These are phyloP conservation scores for Vitis cinerea DNA, from an alignment of 164 flowering plant genomes.

Conservation along the genomic window DNA sequence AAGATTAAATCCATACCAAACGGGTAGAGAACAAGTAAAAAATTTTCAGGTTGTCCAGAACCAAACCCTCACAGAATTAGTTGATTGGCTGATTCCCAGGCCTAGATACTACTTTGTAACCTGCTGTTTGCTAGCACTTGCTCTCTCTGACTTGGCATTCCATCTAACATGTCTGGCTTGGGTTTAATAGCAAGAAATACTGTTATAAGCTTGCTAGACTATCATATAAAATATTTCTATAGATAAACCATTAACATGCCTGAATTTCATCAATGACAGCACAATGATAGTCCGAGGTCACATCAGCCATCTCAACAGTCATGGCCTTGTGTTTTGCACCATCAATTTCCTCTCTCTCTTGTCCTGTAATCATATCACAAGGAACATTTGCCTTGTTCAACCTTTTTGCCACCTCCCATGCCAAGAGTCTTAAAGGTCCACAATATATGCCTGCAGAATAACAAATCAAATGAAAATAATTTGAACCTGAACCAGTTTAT, in stretches of 20 bases:
- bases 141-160: no score
- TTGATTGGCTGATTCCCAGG: no score
- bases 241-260: slow-evolving; percentile 33
- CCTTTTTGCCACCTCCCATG: slow-evolving; percentile 92
- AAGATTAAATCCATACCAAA: no score
- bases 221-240: no score
- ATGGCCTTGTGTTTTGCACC: slow-evolving; percentile 89
- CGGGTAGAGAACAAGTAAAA: no score
- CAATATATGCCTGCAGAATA: slow-evolving; percentile 73
- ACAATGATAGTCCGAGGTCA: slow-evolving; percentile 59
- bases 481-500: background rate
- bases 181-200: no score
- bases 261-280: slow-evolving; percentile 98
- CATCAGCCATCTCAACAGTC: slow-evolving; percentile 98
- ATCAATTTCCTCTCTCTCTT: slow-evolving; percentile 78
- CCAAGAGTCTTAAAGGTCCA: slow-evolving; percentile 90
- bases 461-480: background rate
- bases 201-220: no score
- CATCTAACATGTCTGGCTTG: no score
- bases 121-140: no score
- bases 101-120: no score
- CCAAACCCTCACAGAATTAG: no score
- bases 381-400: slow-evolving; percentile 83
- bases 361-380: slow-evolving; percentile 88
- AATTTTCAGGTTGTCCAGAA: no score